These are phyloP conservation scores for Emydomyces testavorans DNA, from an alignment of 2,329 filamentous ascomycete genomes.

Conservation along the genomic window DNA sequence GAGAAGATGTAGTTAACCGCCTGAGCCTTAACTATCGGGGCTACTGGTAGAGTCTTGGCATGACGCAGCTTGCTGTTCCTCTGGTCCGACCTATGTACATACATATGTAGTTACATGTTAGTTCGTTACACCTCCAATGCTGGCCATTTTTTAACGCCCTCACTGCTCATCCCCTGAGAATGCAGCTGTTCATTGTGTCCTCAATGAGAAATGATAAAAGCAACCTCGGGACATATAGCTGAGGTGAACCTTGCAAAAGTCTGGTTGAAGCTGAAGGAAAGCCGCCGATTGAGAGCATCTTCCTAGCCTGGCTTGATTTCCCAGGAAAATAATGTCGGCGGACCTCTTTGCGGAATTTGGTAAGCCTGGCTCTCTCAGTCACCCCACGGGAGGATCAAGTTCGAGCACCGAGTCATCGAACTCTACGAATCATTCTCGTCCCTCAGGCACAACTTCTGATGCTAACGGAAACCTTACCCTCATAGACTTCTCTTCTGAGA, in stretches of 20 bases:
- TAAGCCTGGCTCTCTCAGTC: neutral
- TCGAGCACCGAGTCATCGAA: neutral
- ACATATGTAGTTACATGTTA: no score
- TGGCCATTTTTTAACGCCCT: no score
- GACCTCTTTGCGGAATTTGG: slow-evolving; percentile 45
- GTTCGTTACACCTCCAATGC: no score
- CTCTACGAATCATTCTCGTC: neutral
- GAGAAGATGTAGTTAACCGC: neutral
- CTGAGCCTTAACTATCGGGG: neutral
- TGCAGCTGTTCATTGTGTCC: no score
- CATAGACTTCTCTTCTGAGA: slow-evolving; percentile 6
- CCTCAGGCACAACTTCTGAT: neutral
- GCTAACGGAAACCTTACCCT: neutral
- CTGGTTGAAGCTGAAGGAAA: no score
- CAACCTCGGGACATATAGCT: no score
- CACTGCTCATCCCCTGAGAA: no score
- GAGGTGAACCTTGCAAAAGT: no score
- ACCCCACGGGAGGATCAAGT: neutral
- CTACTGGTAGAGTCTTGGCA: neutral
- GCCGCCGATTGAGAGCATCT: no score
- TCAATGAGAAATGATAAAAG: no score
- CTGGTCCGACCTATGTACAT: no score
- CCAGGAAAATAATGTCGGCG: slow-evolving; percentile 36
- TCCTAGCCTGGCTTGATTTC: neutral
- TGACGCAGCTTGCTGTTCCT: slow-evolving; percentile 5